A percentile compares a stretch with the other conserved stretches of the same genome.
These are phyloP conservation scores for Xerocomus amazonicus DNA, from an alignment of 1,284 basidiomycete species.

Conservation along the genomic window DNA sequence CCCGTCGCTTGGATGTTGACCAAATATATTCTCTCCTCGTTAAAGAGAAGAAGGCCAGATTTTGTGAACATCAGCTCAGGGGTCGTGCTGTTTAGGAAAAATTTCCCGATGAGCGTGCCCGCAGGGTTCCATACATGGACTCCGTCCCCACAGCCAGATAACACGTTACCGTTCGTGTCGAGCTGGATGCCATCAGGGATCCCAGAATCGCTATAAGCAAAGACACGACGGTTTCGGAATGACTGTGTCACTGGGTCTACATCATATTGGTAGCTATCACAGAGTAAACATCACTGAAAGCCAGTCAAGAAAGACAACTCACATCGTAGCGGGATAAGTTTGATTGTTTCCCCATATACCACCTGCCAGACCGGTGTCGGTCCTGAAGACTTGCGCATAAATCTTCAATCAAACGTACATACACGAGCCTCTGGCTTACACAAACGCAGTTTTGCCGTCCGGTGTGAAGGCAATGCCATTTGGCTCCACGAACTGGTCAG, in stretches of 20 bases:
- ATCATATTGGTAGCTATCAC: conserved; percentile 62
- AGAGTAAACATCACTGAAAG: not conserved
- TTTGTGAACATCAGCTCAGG: conserved; percentile 62
- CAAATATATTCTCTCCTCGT: conserved; percentile 17
- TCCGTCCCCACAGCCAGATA: conserved; percentile 26
- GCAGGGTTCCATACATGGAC: conserved; percentile 57
- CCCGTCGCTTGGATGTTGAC: conserved; percentile 16
- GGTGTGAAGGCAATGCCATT: conserved; percentile 70
- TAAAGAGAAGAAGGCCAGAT: conserved; percentile 21
- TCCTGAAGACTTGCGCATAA: conserved; percentile 32
- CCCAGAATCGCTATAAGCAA: conserved; percentile 68
- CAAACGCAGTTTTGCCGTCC: conserved; percentile 63
- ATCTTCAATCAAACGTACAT: not conserved
- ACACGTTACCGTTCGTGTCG: conserved; percentile 18
- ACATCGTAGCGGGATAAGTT: conserved; percentile 69
- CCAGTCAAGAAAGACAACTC: conserved; percentile 17
- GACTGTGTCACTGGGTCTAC: conserved; percentile 55
- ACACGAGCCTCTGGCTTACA: conserved; percentile 42
- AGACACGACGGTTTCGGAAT: conserved; percentile 63
- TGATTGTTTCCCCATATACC: conserved; percentile 57
- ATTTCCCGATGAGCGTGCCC: conserved; percentile 70
- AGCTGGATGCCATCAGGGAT: conserved; percentile 68
- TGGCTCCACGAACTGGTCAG: conserved; percentile 59
- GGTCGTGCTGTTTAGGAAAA: conserved; percentile 57
- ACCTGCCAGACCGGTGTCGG: conserved; percentile 48